Percentiles rank a stretch among this genome's conserved stretches.
Conservation (phyloP, 139 green algal species). For the Edaphochlamys debaryana region DNA sequence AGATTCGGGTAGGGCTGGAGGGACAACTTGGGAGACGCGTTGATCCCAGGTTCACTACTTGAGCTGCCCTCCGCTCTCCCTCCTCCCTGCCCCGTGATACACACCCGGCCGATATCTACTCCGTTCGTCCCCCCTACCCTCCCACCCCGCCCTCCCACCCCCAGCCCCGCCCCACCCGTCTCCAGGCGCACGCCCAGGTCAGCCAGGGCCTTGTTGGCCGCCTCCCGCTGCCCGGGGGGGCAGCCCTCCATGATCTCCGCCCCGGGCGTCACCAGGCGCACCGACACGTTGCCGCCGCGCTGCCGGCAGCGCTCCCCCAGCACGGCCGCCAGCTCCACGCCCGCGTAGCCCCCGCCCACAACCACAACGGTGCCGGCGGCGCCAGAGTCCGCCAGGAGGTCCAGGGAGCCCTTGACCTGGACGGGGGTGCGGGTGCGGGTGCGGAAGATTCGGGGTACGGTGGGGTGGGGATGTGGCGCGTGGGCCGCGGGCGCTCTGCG, state of each 20-base stretch:
- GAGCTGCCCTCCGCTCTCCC: no score
- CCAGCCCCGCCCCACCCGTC: slow-evolving; percentile 42
- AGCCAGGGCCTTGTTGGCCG: slow-evolving; percentile 65
- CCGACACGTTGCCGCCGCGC: not conserved
- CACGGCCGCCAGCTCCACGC: slow-evolving; percentile 87
- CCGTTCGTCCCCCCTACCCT: not conserved
- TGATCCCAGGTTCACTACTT: no score
- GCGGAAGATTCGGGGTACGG: not conserved
- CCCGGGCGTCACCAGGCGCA: slow-evolving; percentile 72
- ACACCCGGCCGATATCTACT: no score
- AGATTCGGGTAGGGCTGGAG: no score
- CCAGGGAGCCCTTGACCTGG: slow-evolving; percentile 45
- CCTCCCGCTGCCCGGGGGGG: slow-evolving; percentile 74
- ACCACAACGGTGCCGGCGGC: slow-evolving; percentile 67
- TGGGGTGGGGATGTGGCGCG: not conserved
- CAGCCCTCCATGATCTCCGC: slow-evolving; percentile 75
- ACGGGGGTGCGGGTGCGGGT: not conserved
- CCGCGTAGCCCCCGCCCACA: slow-evolving; percentile 89
- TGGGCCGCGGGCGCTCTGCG: not conserved
- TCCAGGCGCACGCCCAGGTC: slow-evolving; percentile 72
- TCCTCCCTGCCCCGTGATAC: no score
- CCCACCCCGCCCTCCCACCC: not conserved
- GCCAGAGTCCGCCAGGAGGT: slow-evolving; percentile 51
- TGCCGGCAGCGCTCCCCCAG: slow-evolving; percentile 72
- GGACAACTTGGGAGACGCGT: no score